Percentiles rank a stretch among this genome's conserved stretches.
Evolutionary conservation across 805 yeast species (phyloP).

Genomic region (Vanderwaltozyma yarrowii): DNA sequence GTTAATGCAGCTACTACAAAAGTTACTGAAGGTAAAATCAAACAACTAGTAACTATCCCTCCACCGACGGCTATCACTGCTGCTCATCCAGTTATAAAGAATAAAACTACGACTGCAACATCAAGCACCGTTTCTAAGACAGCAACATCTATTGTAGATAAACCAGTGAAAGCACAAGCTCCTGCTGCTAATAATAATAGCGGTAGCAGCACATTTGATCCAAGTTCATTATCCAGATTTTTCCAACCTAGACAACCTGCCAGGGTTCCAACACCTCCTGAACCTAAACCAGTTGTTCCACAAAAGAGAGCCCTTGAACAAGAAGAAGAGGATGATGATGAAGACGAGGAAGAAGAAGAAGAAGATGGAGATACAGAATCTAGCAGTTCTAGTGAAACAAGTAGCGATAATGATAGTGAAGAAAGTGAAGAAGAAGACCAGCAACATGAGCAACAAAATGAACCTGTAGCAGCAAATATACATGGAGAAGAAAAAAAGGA

Average conservation of each 20-base stretch:
- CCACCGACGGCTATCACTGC: slow-evolving; percentile 4
- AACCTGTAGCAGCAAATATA: no score
- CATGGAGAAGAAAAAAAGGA: no score
- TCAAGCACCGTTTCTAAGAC: neutral
- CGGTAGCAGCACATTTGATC: slow-evolving; percentile 22
- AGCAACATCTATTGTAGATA: slow-evolving; percentile 3
- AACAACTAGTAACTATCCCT: slow-evolving; percentile 30
- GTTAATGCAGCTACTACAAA: slow-evolving; percentile 65
- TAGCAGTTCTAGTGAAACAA: slow-evolving; percentile 32
- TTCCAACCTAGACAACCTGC: slow-evolving; percentile 26
- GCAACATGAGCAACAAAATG: no score
- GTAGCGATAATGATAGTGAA: slow-evolving; percentile 27
- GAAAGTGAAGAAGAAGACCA: slow-evolving; percentile 20
- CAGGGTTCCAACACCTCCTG: slow-evolving; percentile 8
- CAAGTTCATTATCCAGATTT: slow-evolving; percentile 27
- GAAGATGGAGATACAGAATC: slow-evolving; percentile 6
- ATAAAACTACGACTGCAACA: neutral
- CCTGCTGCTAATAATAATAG: neutral
- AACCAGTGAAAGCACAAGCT: neutral
- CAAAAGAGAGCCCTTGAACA: slow-evolving; percentile 11
- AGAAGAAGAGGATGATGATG: slow-evolving; percentile 5
- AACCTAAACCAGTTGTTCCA: slow-evolving; percentile 11
- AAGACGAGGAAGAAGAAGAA: slow-evolving; percentile 23
- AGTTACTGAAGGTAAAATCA: slow-evolving; percentile 45
- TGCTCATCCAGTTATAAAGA: slow-evolving; percentile 1